Evolutionary conservation across 1,284 basidiomycete species (phyloP), one percentile per base, ranked within the genome.

Genomic region (Heterobasidion parviporum): DNA sequence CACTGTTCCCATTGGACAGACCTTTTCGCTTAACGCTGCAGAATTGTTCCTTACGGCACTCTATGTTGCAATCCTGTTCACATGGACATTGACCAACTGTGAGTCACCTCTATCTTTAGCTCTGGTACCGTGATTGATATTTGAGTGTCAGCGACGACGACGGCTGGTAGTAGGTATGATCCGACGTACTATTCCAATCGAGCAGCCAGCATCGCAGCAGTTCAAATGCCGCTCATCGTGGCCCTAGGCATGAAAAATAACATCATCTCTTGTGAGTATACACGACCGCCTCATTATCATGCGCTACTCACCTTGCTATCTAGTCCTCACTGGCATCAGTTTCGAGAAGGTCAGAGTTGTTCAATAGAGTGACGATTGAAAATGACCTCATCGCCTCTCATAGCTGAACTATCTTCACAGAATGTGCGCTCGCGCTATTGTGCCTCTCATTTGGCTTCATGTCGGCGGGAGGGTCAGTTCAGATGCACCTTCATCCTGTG

Each of bases 161-260:
- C 68, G 0, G 57, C 63, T 12, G 74, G 74, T 0, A 36, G 67
- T 3, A 70, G 68, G 20, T 62, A 71, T 5, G 71, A 77, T 55
- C 60, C 73, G 1, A 60, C 55, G 7, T 75, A 73, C 59, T 83
- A 75, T 71, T 70, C 72, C 10, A 76, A 78, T 57, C 73, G 79
- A 41, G 76, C 80, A 0, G 80, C 72, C 0, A 65, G 68, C 43
- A 68, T 85, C 15, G 82, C 77, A 1, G 68, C 76, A 1, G 72
- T 74, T 16, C 85, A 88, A 63, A 63, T 85, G 1, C 81, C 83
- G 0, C 68, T 88, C 15, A 73, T 87, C 61, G 75, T 79, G 0
- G 81, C 74, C 2, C 74, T 88, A 10, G 84, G 82, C 0, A 81
- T 79, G 52, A 82, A 81, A 64, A 84, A 88, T 64, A 87, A 86